Percentiles rank a stretch among this genome's conserved stretches.
These are phyloP conservation scores for Leptomonas seymouri DNA, from an alignment of 208 protist species.

Conservation along the genomic window DNA sequence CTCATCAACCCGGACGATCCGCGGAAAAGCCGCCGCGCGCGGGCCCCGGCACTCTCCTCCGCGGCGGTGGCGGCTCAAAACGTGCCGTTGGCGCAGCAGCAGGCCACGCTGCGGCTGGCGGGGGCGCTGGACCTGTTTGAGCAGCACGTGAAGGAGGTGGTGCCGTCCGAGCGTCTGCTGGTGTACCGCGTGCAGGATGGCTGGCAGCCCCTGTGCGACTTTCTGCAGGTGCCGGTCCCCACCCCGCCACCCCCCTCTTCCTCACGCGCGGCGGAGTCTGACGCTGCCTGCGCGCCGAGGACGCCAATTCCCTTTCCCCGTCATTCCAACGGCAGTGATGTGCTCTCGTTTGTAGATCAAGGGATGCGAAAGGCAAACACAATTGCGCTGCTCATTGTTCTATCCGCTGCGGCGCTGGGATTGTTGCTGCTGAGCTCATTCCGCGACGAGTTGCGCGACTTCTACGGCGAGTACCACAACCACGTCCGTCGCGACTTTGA, in stretches of 20 bases:
- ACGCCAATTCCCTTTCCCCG: constrained; percentile 61
- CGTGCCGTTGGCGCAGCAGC: constrained; percentile 33
- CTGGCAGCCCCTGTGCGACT: constrained; percentile 80
- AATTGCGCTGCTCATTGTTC: constrained; percentile 33
- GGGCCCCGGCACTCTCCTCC: constrained; percentile 12
- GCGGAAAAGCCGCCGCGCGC: constrained; percentile 7
- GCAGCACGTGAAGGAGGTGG: constrained; percentile 67
- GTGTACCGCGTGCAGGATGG: constrained; percentile 74
- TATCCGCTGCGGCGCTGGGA: constrained; percentile 33
- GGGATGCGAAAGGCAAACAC: constrained; percentile 36
- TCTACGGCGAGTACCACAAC: constrained; percentile 33
- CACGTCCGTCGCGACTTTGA: constrained; percentile 45
- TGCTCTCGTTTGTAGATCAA: constrained; percentile 45
- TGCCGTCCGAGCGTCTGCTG: constrained; percentile 78
- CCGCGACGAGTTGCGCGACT: constrained; percentile 23
- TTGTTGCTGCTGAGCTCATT: constrained; percentile 58
- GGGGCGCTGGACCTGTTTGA: constrained; percentile 76
- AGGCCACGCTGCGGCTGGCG: constrained; percentile 35
- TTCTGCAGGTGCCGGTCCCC: constrained; percentile 59
- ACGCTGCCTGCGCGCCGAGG: constrained; percentile 3
- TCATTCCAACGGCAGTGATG: constrained; percentile 41
- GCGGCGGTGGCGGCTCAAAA: constrained; percentile 27
- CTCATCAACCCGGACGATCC: constrained; percentile 25
- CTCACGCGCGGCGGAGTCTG: not conserved
- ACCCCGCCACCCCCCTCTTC: not conserved